Percentiles rank a stretch among this genome's conserved stretches.
These are phyloP conservation scores for Nothophoma quercina DNA, from an alignment of 2,329 filamentous ascomycete genomes.

Conservation along the genomic window DNA sequence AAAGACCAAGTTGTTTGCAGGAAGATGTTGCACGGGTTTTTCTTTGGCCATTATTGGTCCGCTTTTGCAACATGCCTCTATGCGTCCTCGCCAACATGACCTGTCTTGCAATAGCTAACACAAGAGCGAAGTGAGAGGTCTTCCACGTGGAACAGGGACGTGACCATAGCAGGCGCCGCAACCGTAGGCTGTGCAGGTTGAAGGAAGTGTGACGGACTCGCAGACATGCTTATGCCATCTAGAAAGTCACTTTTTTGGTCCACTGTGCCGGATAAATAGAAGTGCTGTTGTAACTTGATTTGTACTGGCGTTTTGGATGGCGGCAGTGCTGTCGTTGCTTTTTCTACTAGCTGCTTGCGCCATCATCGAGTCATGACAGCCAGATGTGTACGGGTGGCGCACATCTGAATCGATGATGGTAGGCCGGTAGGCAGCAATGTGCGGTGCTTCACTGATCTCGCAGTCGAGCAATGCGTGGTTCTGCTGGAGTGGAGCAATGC, in stretches of 20 bases:
- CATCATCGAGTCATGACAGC: conserved; percentile 13
- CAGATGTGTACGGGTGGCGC: conserved; percentile 12
- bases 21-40: conserved; percentile 1
- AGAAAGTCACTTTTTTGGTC: background rate
- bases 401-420: background rate
- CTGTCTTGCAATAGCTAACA: conserved; percentile 5
- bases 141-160: conserved; percentile 6
- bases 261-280: conserved; percentile 4
- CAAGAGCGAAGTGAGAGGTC: background rate
- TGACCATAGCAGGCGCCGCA: conserved; percentile 3
- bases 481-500: background rate
- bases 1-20: background rate
- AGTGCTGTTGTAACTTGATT: conserved; percentile 4
- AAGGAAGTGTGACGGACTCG: background rate
- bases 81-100: background rate
- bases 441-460: background rate
- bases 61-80: background rate
- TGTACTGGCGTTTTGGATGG: conserved; percentile 10
- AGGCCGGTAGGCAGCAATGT: conserved; percentile 5
- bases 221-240: conserved; percentile 1
- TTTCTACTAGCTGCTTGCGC: conserved; percentile 17
- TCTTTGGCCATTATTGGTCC: conserved; percentile 14
- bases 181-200: background rate
- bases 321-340: conserved; percentile 4
- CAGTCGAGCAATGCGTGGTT: background rate